These are phyloP conservation scores for Plasmodium billcollinsi DNA, from an alignment of 169 alveolate genomes.

Conservation along the genomic window DNA sequence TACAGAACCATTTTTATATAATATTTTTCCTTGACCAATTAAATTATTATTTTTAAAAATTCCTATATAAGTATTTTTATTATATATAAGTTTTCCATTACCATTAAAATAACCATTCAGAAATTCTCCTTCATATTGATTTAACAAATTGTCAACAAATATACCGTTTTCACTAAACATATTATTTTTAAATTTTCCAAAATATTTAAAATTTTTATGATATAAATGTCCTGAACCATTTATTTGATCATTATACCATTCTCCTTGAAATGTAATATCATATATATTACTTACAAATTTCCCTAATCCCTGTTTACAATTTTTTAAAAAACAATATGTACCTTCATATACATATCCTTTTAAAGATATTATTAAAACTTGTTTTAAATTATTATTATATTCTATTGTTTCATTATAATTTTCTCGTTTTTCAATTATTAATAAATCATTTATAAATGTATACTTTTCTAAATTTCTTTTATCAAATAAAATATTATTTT, in stretches of 20 bases:
- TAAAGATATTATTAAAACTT: slow-evolving; percentile 68
- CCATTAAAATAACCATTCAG: slow-evolving; percentile 67
- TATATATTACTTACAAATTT: slow-evolving; percentile 44
- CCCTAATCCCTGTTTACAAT: slow-evolving; percentile 74
- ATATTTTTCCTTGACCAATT: slow-evolving; percentile 72
- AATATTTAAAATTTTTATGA: slow-evolving; percentile 57
- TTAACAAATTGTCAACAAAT: slow-evolving; percentile 61
- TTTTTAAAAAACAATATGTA: slow-evolving; percentile 41
- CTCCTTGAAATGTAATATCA: slow-evolving; percentile 66
- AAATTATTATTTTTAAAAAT: slow-evolving; percentile 68
- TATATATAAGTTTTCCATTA: slow-evolving; percentile 75
- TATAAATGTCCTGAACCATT: slow-evolving; percentile 75
- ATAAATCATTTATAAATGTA: slow-evolving; percentile 50
- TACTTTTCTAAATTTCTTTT: slow-evolving; percentile 35
- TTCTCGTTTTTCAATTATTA: slow-evolving; percentile 61
- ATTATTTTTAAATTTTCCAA: slow-evolving; percentile 73
- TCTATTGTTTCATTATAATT: slow-evolving; percentile 6
- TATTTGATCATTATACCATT: slow-evolving; percentile 72
- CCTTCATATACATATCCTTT: slow-evolving; percentile 73
- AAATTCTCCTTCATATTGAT: slow-evolving; percentile 76
- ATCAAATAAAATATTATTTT: slow-evolving; percentile 51
- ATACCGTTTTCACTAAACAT: slow-evolving; percentile 53
- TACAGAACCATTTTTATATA: slow-evolving; percentile 50
- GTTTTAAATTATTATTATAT: slow-evolving; percentile 22
- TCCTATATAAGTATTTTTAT: slow-evolving; percentile 62